phyloP scores from a whole-genome alignment of 2,329 filamentous ascomycete genomes.

The Xylariaceae sp. region DNA sequence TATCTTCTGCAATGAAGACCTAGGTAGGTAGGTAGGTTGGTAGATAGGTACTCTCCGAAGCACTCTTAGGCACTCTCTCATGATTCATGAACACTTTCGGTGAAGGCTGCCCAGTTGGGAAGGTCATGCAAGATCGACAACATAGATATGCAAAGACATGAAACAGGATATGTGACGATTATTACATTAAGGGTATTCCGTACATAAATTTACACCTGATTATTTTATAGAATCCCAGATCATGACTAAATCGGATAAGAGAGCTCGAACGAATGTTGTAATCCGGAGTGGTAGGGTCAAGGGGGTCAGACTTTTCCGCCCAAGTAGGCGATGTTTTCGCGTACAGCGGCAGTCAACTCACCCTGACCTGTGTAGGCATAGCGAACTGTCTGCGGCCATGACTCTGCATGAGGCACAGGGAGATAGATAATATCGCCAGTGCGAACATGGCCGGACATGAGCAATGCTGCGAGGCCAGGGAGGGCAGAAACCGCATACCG shows the following conservation, averaged over 20 bases:
- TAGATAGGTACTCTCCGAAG: neutral
- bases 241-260: neutral
- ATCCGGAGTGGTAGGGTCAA: conserved; percentile 17
- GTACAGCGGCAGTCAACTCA: conserved; percentile 42
- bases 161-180: neutral
- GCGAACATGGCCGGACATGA: conserved; percentile 48
- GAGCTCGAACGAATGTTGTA: neutral
- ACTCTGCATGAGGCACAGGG: conserved; percentile 51
- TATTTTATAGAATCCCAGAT: neutral
- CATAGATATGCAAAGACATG: neutral
- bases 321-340: conserved; percentile 50
- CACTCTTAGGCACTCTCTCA: neutral
- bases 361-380: conserved; percentile 51
- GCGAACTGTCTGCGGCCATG: conserved; percentile 51
- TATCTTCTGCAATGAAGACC: neutral
- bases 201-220: conserved; percentile 4
- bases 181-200: neutral
- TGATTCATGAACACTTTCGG: neutral
- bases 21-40: neutral
- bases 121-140: neutral
- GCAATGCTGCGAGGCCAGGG: conserved; percentile 50
- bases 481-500: conserved; percentile 45
- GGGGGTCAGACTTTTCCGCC: conserved; percentile 41
- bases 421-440: conserved; percentile 52
- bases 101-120: neutral